Conservation (phyloP, 1,139 yeast genomes). For the Suhomyces bribrorum region DNA sequence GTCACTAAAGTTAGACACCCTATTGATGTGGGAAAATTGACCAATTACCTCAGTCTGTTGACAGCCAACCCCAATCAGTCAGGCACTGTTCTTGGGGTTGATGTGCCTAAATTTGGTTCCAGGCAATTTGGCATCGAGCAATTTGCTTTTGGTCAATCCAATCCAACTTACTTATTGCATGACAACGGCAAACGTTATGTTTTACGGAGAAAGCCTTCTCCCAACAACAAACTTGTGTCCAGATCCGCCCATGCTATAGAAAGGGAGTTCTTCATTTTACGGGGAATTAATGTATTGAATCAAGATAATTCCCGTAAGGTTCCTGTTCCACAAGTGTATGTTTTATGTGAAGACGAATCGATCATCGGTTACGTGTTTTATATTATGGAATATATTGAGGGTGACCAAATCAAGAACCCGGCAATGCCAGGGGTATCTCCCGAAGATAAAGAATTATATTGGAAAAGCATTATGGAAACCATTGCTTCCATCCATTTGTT, state of each 20-base stretch:
- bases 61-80: neutral
- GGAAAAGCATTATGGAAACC: constrained; percentile 56
- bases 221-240: constrained; percentile 53
- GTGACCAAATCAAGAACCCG: constrained; percentile 61
- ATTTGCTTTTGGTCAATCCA: constrained; percentile 66
- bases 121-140: constrained; percentile 37
- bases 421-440: constrained; percentile 41
- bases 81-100: constrained; percentile 15
- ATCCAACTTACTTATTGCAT: constrained; percentile 59
- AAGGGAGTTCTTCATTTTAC: constrained; percentile 58
- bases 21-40: constrained; percentile 17
- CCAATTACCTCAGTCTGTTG: constrained; percentile 12
- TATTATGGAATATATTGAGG: constrained; percentile 61
- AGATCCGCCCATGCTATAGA: constrained; percentile 68
- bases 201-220: constrained; percentile 62
- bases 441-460: constrained; percentile 30
- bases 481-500: constrained; percentile 55
- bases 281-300: constrained; percentile 44
- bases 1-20: constrained; percentile 25
- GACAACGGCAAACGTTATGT: constrained; percentile 51
- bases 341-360: constrained; percentile 54
- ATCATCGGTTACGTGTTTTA: constrained; percentile 55
- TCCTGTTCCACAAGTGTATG: constrained; percentile 50
- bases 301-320: constrained; percentile 31
- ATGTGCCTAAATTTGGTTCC: constrained; percentile 14